A percentile compares a stretch with the other conserved stretches of the same genome.
Conservation (phyloP, 768 basidiomycete genomes). For the Boletus pseudopeckii region DNA sequence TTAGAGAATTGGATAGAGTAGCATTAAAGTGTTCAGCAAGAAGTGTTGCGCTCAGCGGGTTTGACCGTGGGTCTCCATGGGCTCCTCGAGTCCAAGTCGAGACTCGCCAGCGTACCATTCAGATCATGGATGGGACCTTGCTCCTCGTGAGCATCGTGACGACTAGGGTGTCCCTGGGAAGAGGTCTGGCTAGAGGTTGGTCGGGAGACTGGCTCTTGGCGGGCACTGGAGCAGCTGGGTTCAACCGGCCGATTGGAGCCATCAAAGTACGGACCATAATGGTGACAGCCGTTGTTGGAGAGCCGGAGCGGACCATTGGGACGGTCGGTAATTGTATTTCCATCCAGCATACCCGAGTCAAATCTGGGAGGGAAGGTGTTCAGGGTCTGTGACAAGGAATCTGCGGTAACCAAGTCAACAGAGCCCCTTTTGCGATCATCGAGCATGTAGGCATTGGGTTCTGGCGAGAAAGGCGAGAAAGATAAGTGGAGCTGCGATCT, state of each 20-base stretch:
- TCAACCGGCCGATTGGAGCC: slow-evolving; percentile 37
- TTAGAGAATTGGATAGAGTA: slow-evolving; percentile 8
- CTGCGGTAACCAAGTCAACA: slow-evolving; percentile 35
- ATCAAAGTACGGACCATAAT: slow-evolving; percentile 45
- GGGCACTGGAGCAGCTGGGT: slow-evolving; percentile 40
- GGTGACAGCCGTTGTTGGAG: slow-evolving; percentile 44
- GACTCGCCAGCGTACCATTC: slow-evolving; percentile 73
- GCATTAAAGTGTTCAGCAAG: slow-evolving; percentile 16
- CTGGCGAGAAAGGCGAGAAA: slow-evolving; percentile 81
- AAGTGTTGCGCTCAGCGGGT: slow-evolving; percentile 16
- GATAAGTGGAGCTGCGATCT: slow-evolving; percentile 22
- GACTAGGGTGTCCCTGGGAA: slow-evolving; percentile 20
- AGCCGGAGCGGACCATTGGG: slow-evolving; percentile 46
- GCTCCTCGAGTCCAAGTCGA: slow-evolving; percentile 53
- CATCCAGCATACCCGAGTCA: slow-evolving; percentile 35
- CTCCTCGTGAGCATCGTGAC: slow-evolving; percentile 34
- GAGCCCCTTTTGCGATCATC: slow-evolving; percentile 36
- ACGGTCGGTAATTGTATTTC: slow-evolving; percentile 33
- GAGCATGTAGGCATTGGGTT: slow-evolving; percentile 51
- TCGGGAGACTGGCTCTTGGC: slow-evolving; percentile 51
- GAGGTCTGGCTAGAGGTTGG: slow-evolving; percentile 48
- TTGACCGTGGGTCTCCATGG: slow-evolving; percentile 33
- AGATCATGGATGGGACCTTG: slow-evolving; percentile 62
- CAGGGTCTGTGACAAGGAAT: slow-evolving; percentile 45
- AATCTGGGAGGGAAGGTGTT: slow-evolving; percentile 54